phyloP scores from a whole-genome alignment of 139 green algal species.

The Microglena sp. region DNA sequence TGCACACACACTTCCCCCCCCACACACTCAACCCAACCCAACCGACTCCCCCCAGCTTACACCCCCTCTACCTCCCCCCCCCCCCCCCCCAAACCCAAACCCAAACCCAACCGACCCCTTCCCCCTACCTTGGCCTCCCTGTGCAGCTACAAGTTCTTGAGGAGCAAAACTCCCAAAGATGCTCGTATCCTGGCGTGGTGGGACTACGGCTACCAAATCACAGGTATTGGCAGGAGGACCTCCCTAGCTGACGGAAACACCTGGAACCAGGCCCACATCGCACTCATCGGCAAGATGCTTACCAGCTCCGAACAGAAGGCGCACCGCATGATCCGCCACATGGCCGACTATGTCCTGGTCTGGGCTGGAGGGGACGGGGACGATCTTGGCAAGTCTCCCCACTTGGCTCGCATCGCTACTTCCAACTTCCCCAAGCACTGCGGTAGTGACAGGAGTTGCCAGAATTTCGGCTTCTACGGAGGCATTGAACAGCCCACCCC shows the following conservation, averaged over 20 bases:
- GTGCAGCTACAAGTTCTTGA: constrained; percentile 74
- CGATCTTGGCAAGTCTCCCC: constrained; percentile 9
- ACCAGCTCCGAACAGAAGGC: background rate
- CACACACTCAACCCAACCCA: too few relatives aligned
- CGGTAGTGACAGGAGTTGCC: background rate
- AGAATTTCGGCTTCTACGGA: too few relatives aligned
- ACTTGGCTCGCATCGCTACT: constrained; percentile 10
- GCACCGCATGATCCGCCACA: constrained; percentile 4
- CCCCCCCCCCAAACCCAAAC: too few relatives aligned
- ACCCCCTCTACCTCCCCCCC: too few relatives aligned
- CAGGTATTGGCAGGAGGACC: constrained; percentile 10
- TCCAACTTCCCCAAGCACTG: constrained; percentile 4
- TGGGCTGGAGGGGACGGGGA: constrained; percentile 6
- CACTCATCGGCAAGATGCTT: constrained; percentile 3
- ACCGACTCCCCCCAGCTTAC: too few relatives aligned
- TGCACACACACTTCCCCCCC: too few relatives aligned
- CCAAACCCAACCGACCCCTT: too few relatives aligned
- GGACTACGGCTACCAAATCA: constrained; percentile 22
- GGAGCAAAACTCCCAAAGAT: constrained; percentile 73
- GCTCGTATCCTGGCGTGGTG: constrained; percentile 48
- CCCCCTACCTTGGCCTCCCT: too few relatives aligned
- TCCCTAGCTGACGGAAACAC: constrained; percentile 12
- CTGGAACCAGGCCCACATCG: constrained; percentile 12
- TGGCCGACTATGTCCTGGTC: constrained; percentile 13
- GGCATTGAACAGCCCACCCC: background rate